Conservation (phyloP, 208 protist genomes). For the Endotrypanum monterogeii region DNA sequence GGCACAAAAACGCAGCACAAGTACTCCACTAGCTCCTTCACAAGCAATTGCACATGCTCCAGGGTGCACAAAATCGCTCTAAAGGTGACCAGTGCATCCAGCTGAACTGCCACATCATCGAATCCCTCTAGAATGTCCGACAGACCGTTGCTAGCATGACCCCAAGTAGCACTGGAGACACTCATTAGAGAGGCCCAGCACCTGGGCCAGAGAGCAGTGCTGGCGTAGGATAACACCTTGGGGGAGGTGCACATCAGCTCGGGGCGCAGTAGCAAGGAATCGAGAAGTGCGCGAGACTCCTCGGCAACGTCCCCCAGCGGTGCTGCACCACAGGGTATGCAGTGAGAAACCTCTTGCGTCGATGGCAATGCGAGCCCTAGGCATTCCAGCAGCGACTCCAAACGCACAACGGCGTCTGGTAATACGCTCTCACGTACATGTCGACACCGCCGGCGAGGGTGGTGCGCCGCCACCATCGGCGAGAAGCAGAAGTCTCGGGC, state of each 20-base stretch:
- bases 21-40: constrained; percentile 16
- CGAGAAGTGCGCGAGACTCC: constrained; percentile 8
- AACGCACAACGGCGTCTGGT: background rate
- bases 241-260: constrained; percentile 7
- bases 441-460: background rate
- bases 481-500: too few species aligned
- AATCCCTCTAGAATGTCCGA: background rate
- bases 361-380: constrained; percentile 4
- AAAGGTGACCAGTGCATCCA: constrained; percentile 23
- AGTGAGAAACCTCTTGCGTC: background rate
- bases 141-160: background rate
- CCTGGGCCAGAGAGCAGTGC: background rate
- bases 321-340: background rate
- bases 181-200: constrained; percentile 4
- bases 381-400: constrained; percentile 3
- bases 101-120: background rate
- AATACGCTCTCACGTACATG: background rate
- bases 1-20: constrained; percentile 17
- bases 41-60: constrained; percentile 10
- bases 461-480: background rate
- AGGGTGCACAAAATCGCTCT: constrained; percentile 9
- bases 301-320: background rate
- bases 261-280: constrained; percentile 6
- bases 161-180: background rate
- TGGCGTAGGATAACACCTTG: background rate